Base-by-base conservation (phyloP, 805 yeast genomes). In the Saccharomycopsis guyanensis region DNA sequence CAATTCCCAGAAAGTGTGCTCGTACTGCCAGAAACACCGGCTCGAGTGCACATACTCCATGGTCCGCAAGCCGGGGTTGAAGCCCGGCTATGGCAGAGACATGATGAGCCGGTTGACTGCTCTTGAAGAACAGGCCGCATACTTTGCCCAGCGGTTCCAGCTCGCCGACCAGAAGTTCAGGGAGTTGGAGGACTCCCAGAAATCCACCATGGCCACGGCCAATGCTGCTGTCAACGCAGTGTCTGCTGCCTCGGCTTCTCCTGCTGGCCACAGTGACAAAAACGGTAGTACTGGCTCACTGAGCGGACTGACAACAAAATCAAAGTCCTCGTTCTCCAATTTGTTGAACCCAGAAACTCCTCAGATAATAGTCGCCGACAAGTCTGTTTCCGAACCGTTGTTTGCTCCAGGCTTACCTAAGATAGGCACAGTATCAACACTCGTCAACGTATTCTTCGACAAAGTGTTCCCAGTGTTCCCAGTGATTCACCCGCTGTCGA, bases 41-140 rank as follows among this genome's bases (percentile, higher is more conserved):
- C n/a, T 37, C 7, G n/a, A 5, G 6, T 37, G 40, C 23, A 4
- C 40, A 7, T 37, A 37, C 23, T 37, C 37, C 7, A 8, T 33
- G 37, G 37, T 33, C 10, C 18, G 20, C 18, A 33, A 33, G 20
- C 37, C 37, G 37, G 37, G 37, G 37, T 33, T 33, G 20, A 33
- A 33, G 20, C 37, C 37, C 7, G 37, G 37, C 10, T 33, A 33
- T 15, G 37, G 37, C 20, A 8, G 37, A 6, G 37, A 33, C 20
- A 18, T 33, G 18, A 33, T 33, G 37, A 15, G 20, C 10, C 18
- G 37, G 20, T 18, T 33, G 18, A 12, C 20, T 5, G 18, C 20
- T 8, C 10, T 33, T 5, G 37, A 33, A 12, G 37, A 33, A 15
- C 37, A 33, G 20, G 18, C 20, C 8, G 20, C 18, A 15, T 33